Base-by-base conservation (phyloP, 208 protist species). In the Herpetomonas muscarum region DNA sequence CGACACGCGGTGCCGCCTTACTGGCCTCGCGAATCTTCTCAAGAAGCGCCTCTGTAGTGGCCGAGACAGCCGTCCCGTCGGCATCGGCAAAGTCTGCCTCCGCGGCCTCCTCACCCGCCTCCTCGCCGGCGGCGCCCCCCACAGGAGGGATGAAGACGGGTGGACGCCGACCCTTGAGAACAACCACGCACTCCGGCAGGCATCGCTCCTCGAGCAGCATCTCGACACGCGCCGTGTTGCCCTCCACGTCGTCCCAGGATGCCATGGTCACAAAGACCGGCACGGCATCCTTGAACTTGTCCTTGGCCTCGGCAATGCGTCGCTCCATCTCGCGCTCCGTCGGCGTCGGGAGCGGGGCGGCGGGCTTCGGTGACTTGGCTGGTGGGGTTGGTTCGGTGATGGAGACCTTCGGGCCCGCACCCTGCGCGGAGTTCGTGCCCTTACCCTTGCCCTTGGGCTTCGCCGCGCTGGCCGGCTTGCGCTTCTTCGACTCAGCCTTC, bases 81-180 rank as follows among this genome's bases (percentile, higher is more conserved):
- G 3, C 63, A 15, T 61, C 55, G 17, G n/a, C 55, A 13, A 31
- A 31, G 21, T 53, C 50, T 3, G 6, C 53, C 41, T 54, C 45
- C 7, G 60, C 69, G 22, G 66, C 63, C 26, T 60, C 59, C 1
- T 57, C 63, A 44, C 15, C 44, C 15, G 36, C 44, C 26, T 39
- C 52, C 17, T 50, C 28, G 13, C 60, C 37, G 17, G 3, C 63
- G 21, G 53, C 55, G 17, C 21, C 55, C 7, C 24, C 53, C 4
- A 28, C 24, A 17, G 13, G 10, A 39, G 7, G 7, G 34, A n/a
- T n/a, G n/a, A n/a, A n/a, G n/a, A n/a, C n/a, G n/a, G n/a, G n/a
- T n/a, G n/a, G n/a, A n/a, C n/a, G n/a, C n/a, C n/a, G n/a, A 64
- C 65, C 51, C 29, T 81, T 55, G n/a, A 90, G 67, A 24, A 90